Evolutionary conservation across 2,329 filamentous ascomycete genomes (phyloP), one percentile per base, ranked within the genome.

Genomic region (Colletotrichum sp.): DNA sequence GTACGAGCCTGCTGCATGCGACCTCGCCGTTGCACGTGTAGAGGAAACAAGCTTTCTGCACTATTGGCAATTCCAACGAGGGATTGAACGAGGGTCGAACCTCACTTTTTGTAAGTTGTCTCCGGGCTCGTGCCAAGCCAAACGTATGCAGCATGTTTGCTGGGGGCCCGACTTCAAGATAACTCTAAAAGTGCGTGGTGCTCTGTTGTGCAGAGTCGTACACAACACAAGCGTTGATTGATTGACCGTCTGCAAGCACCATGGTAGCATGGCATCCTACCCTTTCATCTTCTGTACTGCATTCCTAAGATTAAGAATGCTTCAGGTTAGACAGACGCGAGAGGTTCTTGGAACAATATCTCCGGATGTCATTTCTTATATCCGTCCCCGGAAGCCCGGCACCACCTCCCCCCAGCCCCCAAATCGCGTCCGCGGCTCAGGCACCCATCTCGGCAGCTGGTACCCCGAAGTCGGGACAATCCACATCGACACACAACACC

Each of bases 381-480:
- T 36, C 24, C 28, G 16, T 44, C 5, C 3, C 34, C 57, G 70
- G 57, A 18, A 48, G 32, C 44, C 57, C 70, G 63, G 71, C 57
- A 64, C 5, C 63, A 30, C 16, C 36, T 36, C 10, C 15, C 12
- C 30, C 12, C 30, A n/a, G 48, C 28, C 22, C 67, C 68, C 36
- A 71, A 62, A 36, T 34, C 69, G 44, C 36, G 26, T 10, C 24
- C 32, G 39, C 52, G 44, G 30, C 57, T 30, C 55, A 59, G 68
- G 55, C 55, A 70, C 44, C 70, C 44, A 57, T 24, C 26, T 73
- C 73, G 64, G 64, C 32, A 26, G 26, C 36, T 52, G 34, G 44
- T 72, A 68, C 32, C 64, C 73, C 69, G 44, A 73, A 60, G 63
- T 73, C 44, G 64, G 57, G 64, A 34, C 24, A 60, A 52, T 39